phyloP scores from a whole-genome alignment of 306 rosid species.

The Fagus sylvatica region DNA sequence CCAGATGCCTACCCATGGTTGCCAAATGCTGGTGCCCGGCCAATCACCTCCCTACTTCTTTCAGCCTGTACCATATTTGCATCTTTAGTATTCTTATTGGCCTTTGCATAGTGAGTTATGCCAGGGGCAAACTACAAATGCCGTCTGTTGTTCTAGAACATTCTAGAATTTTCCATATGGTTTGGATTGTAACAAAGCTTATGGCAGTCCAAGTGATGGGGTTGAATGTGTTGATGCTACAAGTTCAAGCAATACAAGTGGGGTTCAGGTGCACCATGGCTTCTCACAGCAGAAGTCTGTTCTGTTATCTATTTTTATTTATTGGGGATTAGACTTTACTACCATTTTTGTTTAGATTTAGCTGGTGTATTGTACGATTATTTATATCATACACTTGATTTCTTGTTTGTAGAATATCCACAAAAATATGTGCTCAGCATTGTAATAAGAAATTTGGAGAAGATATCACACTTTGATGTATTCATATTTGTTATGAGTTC shows the following conservation, averaged over 20 bases:
- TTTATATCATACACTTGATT: constrained; percentile 10
- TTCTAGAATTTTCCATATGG: constrained; percentile 15
- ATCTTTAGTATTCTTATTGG: constrained; percentile 49
- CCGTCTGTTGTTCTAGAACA: constrained; percentile 11
- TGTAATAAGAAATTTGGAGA: constrained; percentile 25
- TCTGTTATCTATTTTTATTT: constrained; percentile 7
- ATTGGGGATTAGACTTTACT: constrained; percentile 14
- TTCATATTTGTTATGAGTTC: neutral
- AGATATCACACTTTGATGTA: constrained; percentile 18
- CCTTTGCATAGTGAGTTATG: constrained; percentile 33
- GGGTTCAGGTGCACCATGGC: constrained; percentile 25
- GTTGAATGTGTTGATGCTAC: constrained; percentile 25
- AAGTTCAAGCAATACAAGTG: constrained; percentile 12
- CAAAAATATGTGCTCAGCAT: constrained; percentile 26
- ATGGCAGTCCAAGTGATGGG: constrained; percentile 26
- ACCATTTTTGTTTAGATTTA: constrained; percentile 26
- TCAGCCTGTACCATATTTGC: constrained; percentile 41
- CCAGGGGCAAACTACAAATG: constrained; percentile 5
- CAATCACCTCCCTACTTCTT: constrained; percentile 38
- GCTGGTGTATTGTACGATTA: constrained; percentile 12
- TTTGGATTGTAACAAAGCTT: constrained; percentile 15
- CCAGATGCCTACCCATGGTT: constrained; percentile 97
- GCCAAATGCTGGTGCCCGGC: constrained; percentile 66
- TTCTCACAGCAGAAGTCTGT: constrained; percentile 25
- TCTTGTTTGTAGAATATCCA: constrained; percentile 31